phyloP scores from a whole-genome alignment of 306 rosid species.

The Dalbergia oliveri region DNA sequence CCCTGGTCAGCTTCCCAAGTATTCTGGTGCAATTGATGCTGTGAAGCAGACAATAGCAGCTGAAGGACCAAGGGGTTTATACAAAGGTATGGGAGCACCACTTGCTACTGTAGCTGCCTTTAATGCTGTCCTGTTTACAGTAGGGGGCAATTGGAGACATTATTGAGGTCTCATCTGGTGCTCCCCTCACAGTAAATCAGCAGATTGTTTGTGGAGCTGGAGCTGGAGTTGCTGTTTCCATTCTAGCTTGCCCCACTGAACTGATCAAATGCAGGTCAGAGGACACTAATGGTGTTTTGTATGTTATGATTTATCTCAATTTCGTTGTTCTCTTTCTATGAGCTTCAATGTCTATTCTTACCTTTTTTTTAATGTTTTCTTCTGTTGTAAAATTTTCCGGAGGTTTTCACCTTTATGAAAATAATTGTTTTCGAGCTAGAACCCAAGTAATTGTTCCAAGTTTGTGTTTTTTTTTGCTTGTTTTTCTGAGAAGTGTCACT shows the following conservation, averaged over 20 bases:
- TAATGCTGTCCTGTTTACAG: constrained; percentile 91
- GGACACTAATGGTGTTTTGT: constrained; percentile 49
- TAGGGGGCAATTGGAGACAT: constrained; percentile 87
- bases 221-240: constrained; percentile 92
- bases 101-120: constrained; percentile 97
- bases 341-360: neutral
- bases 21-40: constrained; percentile 91
- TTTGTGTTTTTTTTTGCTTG: neutral
- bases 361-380: neutral
- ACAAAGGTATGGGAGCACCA: constrained; percentile 99
- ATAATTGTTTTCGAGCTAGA: neutral
- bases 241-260: constrained; percentile 96
- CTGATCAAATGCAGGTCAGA: constrained; percentile 94
- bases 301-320: constrained; percentile 2
- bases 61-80: constrained; percentile 92
- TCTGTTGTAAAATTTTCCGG: neutral
- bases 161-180: constrained; percentile 79
- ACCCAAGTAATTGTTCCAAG: neutral
- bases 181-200: constrained; percentile 72
- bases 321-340: constrained; percentile 19
- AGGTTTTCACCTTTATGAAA: constrained; percentile 26
- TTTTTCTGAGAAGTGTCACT: neutral
- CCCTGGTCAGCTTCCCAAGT: constrained; percentile 85
- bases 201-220: constrained; percentile 89
- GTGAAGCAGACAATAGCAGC: constrained; percentile 91